Evolutionary conservation across 495 filamentous ascomycete genomes (phyloP).

Genomic region (Xylaria cubensis): DNA sequence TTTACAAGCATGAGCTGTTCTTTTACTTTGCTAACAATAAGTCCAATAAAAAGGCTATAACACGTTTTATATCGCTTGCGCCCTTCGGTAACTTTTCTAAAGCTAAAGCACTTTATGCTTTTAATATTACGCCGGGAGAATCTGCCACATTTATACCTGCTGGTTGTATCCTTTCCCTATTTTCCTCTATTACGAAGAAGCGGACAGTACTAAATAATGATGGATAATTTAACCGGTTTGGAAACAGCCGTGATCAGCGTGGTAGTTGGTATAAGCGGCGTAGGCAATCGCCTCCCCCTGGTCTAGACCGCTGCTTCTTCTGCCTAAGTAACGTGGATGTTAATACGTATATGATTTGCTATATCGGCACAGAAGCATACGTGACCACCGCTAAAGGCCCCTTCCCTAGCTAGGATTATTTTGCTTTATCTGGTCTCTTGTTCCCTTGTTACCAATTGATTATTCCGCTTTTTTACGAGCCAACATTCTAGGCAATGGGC

Average conservation of each 20-base stretch:
- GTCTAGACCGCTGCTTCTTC: slow-evolving; percentile 88
- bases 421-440: slow-evolving; percentile 61
- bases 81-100: slow-evolving; percentile 73
- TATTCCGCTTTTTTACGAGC: slow-evolving; percentile 77
- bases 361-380: slow-evolving; percentile 83
- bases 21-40: slow-evolving; percentile 61
- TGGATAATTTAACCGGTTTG: slow-evolving; percentile 65
- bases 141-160: slow-evolving; percentile 61
- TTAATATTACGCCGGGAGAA: slow-evolving; percentile 71
- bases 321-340: slow-evolving; percentile 85
- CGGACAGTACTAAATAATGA: slow-evolving; percentile 64
- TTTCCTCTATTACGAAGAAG: slow-evolving; percentile 60
- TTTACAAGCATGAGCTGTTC: slow-evolving; percentile 93
- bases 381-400: slow-evolving; percentile 92
- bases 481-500: slow-evolving; percentile 62
- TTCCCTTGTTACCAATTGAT: slow-evolving; percentile 91
- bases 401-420: slow-evolving; percentile 71
- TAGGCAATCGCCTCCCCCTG: slow-evolving; percentile 62
- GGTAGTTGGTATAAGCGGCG: slow-evolving; percentile 63
- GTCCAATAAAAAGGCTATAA: slow-evolving; percentile 62
- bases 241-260: slow-evolving; percentile 65
- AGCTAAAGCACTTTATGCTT: slow-evolving; percentile 90
- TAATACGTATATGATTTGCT: slow-evolving; percentile 85
- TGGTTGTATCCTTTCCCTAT: slow-evolving; percentile 75
- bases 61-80: slow-evolving; percentile 88